A percentile compares a stretch with the other conserved stretches of the same genome.
phyloP scores from a whole-genome alignment of 345 rosid species.

The Eutrema japonicum region DNA sequence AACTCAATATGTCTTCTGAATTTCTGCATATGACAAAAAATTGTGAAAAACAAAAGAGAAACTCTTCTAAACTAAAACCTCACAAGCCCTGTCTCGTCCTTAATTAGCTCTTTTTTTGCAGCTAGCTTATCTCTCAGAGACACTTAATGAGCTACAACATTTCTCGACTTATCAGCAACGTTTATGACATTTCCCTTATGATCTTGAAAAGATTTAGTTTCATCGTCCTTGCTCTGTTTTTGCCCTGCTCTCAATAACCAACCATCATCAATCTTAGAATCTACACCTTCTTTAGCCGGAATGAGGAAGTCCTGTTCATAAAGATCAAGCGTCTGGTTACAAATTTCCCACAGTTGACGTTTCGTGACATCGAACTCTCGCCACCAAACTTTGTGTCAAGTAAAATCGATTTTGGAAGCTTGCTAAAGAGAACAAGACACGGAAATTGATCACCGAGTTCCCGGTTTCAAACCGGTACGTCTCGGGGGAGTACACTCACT shows the following conservation, averaged over 20 bases:
- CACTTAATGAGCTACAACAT: not conserved
- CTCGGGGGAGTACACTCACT: too few species aligned
- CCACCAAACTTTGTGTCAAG: slow-evolving; percentile 19
- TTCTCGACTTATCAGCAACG: not conserved
- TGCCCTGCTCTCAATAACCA: not conserved
- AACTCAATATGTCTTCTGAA: too few species aligned
- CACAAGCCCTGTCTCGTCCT: too few species aligned
- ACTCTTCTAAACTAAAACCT: too few species aligned
- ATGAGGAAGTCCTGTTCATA: slow-evolving; percentile 13
- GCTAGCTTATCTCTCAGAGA: too few species aligned
- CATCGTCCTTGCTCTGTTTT: not conserved
- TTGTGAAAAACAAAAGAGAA: too few species aligned
- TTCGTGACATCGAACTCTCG: slow-evolving; percentile 21
- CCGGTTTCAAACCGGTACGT: too few species aligned
- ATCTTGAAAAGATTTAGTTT: not conserved
- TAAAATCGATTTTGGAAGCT: too few species aligned
- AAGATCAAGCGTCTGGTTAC: slow-evolving; percentile 27
- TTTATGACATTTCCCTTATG: not conserved
- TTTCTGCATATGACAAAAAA: too few species aligned
- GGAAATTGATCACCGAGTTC: too few species aligned
- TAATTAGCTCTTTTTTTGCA: too few species aligned
- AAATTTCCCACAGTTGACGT: not conserved
- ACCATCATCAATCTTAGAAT: not conserved
- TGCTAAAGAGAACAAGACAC: too few species aligned
- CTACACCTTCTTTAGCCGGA: not conserved